Percentiles rank a stretch among this genome's conserved stretches.
These are phyloP conservation scores for Fusarium tanahbumbuense DNA, from an alignment of 2,329 filamentous ascomycete genomes.

Conservation along the genomic window DNA sequence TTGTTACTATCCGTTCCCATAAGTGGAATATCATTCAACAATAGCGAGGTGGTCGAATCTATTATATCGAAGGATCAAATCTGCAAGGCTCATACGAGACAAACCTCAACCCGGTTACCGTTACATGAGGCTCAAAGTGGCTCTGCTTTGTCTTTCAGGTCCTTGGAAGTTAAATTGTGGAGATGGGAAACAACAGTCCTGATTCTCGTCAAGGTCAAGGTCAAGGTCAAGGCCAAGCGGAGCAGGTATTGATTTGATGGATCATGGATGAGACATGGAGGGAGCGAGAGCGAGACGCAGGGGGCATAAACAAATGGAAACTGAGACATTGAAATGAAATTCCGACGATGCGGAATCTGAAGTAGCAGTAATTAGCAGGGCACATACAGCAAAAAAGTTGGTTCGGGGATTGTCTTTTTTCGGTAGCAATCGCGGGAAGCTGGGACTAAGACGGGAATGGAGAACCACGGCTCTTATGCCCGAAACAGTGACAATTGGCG, in stretches of 20 bases:
- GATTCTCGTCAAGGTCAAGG: not conserved
- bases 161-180: slow-evolving; percentile 22
- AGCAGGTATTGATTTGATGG: slow-evolving; percentile 6
- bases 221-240: not conserved
- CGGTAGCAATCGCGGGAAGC: slow-evolving; percentile 1
- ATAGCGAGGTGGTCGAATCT: slow-evolving; percentile 1
- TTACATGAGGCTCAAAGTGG: slow-evolving; percentile 28
- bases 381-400: slow-evolving; percentile 7
- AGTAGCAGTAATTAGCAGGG: not conserved
- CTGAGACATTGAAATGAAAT: slow-evolving; percentile 19
- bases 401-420: slow-evolving; percentile 5
- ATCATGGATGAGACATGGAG: slow-evolving; percentile 10
- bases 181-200: slow-evolving; percentile 1
- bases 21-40: slow-evolving; percentile 6
- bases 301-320: not conserved
- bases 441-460: slow-evolving; percentile 4
- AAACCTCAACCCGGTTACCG: not conserved
- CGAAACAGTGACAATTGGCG: slow-evolving; percentile 24
- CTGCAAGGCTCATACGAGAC: slow-evolving; percentile 22
- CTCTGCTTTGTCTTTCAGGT: slow-evolving; percentile 14
- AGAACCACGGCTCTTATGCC: slow-evolving; percentile 13
- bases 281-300: not conserved
- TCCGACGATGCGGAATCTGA: slow-evolving; percentile 20
- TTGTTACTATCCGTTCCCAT: not conserved
- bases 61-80: not conserved